Evolutionary conservation across 208 protist species (phyloP), one percentile per base, ranked within the genome.

Genomic region (Leishmania lainsoni): DNA sequence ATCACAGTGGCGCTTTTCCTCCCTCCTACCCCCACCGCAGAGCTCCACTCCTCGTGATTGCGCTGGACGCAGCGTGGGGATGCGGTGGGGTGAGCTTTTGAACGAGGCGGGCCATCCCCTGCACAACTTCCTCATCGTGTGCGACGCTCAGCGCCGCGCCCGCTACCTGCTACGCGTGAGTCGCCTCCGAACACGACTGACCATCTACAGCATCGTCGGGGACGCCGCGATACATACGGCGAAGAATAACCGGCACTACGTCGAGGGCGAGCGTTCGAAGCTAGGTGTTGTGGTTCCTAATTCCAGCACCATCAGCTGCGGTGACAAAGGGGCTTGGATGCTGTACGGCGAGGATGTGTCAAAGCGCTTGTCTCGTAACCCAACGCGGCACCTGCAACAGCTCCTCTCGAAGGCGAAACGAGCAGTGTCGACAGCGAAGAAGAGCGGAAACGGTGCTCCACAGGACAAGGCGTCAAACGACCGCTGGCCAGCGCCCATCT

Each of bases 51-150:
- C n/a, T 16, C 22, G 10, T 75, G 49, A 14, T 26, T 63, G 71
- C 32, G 48, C 39, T 2, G 32, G 49, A 49, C 39, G 54, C 5
- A 75, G 58, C 56, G 61, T 29, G 54, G 54, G 73, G 9, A 61
- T 69, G 74, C 58, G 32, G 45, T 14, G 84, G 4, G 92, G 92
- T 39, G 86, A 94, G 75, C 65, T 96, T 45, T 86, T 94, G 42
- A 77, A 71, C 22, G 91, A 96, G 76, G 81, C 85, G 32, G 90
- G 91, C 12, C 92, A 96, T 82, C 84, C 78, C 12, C 69, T 96
- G 10, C 91, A 93, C 75, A 79, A 79, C 65, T 85, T 84, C 70
- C 74, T 92, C 49, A 89, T 96, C 58, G 86, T 94, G 35, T 92
- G 91, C 76, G 88, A 93, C 66, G 83, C 74, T 16, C 59, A 86